Evolutionary conservation across 345 rosid species (phyloP).

Genomic region (Salix exigua): DNA sequence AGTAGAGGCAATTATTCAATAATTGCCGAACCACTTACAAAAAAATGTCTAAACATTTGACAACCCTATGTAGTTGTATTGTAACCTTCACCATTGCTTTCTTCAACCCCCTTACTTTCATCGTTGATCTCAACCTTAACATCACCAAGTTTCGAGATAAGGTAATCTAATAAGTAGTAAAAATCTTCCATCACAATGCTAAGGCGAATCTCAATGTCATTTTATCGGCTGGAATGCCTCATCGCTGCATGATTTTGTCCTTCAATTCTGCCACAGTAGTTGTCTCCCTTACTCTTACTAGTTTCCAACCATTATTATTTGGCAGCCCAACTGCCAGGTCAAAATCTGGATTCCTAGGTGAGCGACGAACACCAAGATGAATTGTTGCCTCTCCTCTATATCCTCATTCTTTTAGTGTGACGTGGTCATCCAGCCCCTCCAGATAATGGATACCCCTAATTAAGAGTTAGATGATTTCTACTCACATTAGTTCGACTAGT

Average conservation of each 20-base stretch:
- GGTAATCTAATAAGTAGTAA: background rate
- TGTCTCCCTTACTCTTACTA: background rate
- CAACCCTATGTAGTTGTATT: too few species aligned
- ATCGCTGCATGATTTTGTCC: background rate
- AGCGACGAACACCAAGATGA: background rate
- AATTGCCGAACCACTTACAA: too few species aligned
- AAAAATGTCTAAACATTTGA: too few species aligned
- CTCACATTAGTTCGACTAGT: background rate
- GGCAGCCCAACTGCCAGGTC: background rate
- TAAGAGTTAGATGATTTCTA: background rate
- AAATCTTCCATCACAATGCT: background rate
- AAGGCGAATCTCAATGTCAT: background rate
- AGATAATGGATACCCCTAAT: background rate
- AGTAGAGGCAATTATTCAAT: too few species aligned
- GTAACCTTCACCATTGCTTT: background rate
- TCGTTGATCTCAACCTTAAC: background rate
- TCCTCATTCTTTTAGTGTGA: background rate
- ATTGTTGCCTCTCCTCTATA: background rate
- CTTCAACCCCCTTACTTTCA: too few species aligned
- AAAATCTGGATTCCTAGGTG: background rate
- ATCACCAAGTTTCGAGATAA: background rate
- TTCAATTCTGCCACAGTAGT: background rate
- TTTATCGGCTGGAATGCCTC: background rate
- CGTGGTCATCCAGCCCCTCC: background rate
- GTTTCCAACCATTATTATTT: background rate